Evolutionary conservation across 2,329 filamentous ascomycete species (phyloP), one percentile per base, ranked within the genome.

Genomic region (Davidsoniella eucalypti): DNA sequence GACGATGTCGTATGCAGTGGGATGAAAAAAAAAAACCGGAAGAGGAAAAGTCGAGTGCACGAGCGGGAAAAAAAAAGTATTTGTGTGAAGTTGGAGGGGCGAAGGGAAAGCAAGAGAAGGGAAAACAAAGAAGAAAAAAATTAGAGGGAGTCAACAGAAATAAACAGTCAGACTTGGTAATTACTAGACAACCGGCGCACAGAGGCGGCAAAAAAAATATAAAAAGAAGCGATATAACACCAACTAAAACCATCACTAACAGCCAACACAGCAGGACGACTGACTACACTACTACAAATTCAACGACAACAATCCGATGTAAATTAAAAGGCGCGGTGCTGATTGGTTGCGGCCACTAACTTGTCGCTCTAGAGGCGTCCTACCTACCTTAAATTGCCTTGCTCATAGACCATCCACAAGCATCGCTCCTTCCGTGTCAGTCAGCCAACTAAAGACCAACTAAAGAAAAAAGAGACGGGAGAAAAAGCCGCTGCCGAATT

Each of bases 41-140:
- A 47, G 17, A 26, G 41, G 36, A 51, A 18, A 47, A 44, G 39
- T 49, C 51, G 47, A 33, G 16, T 36, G 10, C 49, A 52, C 17
- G 42, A 39, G 39, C n/a, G n/a, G 17, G 41, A 18, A 38, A 45
- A 18, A 33, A 49, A 44, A 37, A 26, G 21, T 44, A 29, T 37
- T 25, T 44, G 44, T 42, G 44, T 41, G 29, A 37, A 23, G 23
- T 44, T 21, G 51, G n/a, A 49, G 46, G 38, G 53, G 46, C 40
- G 49, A 45, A 49, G 41, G 48, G 47, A 49, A 33, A 44, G 47
- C 25, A 45, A 46, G 42, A 44, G 18, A 33, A 51, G 50, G 33
- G 47, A 44, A 48, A 25, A 33, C 18, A 46, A 38, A 45, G 33
- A 21, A 37, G n/a, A 46, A 49, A 39, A 45, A 51, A 50, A 42